Evolutionary conservation across 106 monocot genomes (phyloP).

Genomic region (Xerophyta viscosa): DNA sequence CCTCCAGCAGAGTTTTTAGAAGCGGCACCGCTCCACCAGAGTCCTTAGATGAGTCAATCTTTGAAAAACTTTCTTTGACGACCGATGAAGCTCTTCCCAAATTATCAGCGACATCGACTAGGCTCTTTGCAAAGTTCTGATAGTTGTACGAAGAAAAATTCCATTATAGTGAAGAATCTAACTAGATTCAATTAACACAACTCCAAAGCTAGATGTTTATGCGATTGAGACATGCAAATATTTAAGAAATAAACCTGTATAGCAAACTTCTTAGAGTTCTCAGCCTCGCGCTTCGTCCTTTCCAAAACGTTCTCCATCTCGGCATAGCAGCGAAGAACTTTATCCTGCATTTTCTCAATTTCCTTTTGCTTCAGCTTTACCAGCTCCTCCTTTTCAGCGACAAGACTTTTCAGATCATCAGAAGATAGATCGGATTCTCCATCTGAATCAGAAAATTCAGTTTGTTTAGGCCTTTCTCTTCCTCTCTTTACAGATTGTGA

Average conservation of each 20-base stretch:
- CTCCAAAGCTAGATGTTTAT: too few species aligned
- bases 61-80: conserved; percentile 83
- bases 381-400: conserved; percentile 65
- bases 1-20: conserved; percentile 74
- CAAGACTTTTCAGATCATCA: conserved; percentile 75
- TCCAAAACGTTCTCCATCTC: conserved; percentile 78
- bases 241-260: conserved; percentile 62
- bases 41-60: conserved; percentile 62
- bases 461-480: conserved; percentile 29
- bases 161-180: too few species aligned
- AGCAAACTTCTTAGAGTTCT: conserved; percentile 82
- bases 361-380: conserved; percentile 60
- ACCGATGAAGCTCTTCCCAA: conserved; percentile 84
- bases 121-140: conserved; percentile 89
- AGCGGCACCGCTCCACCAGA: conserved; percentile 53
- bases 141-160: too few species aligned
- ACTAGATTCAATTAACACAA: too few species aligned
- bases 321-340: conserved; percentile 79
- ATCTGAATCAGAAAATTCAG: conserved; percentile 50
- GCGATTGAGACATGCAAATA: too few species aligned
- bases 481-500: conserved; percentile 9
- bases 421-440: conserved; percentile 52
- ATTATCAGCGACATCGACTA: conserved; percentile 96
- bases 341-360: conserved; percentile 75
- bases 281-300: conserved; percentile 76